Conservation (phyloP, 192 early-diverging fungal species). For the Rhizophagus sp. region DNA sequence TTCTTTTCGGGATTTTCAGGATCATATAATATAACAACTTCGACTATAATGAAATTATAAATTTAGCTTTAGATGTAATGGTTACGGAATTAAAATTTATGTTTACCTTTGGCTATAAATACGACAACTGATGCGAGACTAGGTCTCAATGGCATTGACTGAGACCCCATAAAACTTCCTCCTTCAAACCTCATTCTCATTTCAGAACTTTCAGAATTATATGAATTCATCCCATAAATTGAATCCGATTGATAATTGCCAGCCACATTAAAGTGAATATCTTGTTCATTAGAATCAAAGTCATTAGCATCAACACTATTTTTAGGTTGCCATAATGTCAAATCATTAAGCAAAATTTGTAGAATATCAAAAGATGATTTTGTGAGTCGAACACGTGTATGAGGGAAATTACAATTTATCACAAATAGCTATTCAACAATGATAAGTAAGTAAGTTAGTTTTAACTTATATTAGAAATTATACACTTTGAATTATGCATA, state of each 20-base stretch:
- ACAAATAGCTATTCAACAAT: slow-evolving; percentile 38
- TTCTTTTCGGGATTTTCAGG: not conserved
- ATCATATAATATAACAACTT: slow-evolving; percentile 26
- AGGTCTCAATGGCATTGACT: slow-evolving; percentile 31
- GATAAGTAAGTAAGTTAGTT: not conserved
- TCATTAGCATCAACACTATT: slow-evolving; percentile 5
- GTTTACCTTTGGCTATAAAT: slow-evolving; percentile 38
- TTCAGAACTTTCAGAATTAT: not conserved
- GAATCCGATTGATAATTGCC: not conserved
- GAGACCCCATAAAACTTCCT: not conserved
- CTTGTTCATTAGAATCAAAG: not conserved
- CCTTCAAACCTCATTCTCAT: slow-evolving; percentile 1
- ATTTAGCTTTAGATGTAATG: not conserved
- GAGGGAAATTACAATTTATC: slow-evolving; percentile 44
- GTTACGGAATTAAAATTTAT: not conserved
- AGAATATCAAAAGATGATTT: slow-evolving; percentile 44
- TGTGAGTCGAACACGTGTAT: slow-evolving; percentile 34
- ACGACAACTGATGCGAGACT: slow-evolving; percentile 42
- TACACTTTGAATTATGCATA: slow-evolving; percentile 46
- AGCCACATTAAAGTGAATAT: not conserved
- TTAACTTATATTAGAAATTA: too few species aligned
- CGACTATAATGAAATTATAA: slow-evolving; percentile 30
- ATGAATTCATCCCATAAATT: not conserved
- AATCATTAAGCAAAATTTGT: slow-evolving; percentile 46
- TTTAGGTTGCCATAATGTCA: slow-evolving; percentile 45